A percentile compares a stretch with the other conserved stretches of the same genome.
Conservation (phyloP, 129 eudicot genomes). For the Lactuca sativa region DNA sequence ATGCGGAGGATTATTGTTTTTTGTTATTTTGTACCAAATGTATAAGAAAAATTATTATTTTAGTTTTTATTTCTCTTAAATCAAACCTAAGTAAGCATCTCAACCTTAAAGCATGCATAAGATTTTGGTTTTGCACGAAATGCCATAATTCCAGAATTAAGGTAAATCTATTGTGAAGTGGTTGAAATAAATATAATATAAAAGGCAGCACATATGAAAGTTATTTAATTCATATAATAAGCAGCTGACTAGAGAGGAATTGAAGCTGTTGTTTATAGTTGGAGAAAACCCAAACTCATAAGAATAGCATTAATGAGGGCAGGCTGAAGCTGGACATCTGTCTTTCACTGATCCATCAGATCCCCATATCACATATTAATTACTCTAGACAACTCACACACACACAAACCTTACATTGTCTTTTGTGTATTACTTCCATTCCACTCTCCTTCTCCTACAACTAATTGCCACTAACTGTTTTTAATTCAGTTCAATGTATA, state of each 20-base stretch:
- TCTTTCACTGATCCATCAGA: slow-evolving; percentile 42
- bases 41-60: no score
- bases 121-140: neutral
- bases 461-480: neutral
- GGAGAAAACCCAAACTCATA: slow-evolving; percentile 28
- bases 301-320: slow-evolving; percentile 28
- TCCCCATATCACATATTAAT: slow-evolving; percentile 40
- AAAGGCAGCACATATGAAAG: no score
- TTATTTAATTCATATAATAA: neutral
- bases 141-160: no score
- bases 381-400: slow-evolving; percentile 32
- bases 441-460: neutral
- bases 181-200: no score
- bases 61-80: no score
- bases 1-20: no score
- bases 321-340: slow-evolving; percentile 28
- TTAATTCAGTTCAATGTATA: neutral
- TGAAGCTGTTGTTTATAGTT: slow-evolving; percentile 25
- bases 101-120: neutral
- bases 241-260: slow-evolving; percentile 30
- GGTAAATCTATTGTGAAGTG: no score
- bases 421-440: slow-evolving; percentile 11
- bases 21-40: neutral
- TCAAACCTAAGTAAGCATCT: neutral
- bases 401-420: slow-evolving; percentile 9